Conservation (phyloP, 768 basidiomycete species). For the Trametes coccinea region DNA sequence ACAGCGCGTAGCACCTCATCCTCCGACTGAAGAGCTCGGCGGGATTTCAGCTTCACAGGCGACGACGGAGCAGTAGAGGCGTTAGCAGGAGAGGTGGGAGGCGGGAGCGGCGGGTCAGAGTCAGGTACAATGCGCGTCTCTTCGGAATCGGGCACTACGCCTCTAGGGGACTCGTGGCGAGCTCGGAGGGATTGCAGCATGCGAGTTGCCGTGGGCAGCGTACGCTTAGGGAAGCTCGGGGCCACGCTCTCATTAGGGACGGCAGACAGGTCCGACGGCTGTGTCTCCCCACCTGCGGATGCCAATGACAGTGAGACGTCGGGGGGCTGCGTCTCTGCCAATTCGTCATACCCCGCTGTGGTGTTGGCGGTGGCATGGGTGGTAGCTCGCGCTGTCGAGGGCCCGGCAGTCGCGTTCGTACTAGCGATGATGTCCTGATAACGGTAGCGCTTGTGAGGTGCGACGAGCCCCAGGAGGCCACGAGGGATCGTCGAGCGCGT, state of each 20-base stretch:
- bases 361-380: background rate
- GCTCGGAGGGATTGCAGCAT: background rate
- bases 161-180: background rate
- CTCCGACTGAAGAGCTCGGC: slow-evolving; percentile 4
- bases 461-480: slow-evolving; percentile 8
- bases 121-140: slow-evolving; percentile 9
- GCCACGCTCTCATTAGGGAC: slow-evolving; percentile 7
- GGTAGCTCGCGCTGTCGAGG: background rate
- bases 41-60: background rate
- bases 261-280: slow-evolving; percentile 24
- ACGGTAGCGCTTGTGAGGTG: slow-evolving; percentile 15
- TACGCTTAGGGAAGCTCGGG: background rate
- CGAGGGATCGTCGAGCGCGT: background rate
- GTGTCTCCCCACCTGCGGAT: slow-evolving; percentile 21
- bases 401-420: background rate
- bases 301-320: background rate
- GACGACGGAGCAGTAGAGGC: background rate
- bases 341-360: background rate
- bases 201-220: slow-evolving; percentile 5
- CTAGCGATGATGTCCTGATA: slow-evolving; percentile 13
- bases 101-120: slow-evolving; percentile 11
- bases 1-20: slow-evolving; percentile 12
- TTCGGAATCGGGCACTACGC: slow-evolving; percentile 4
- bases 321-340: slow-evolving; percentile 1
- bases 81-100: background rate